Conservation (phyloP, 208 protist genomes). For the Leishmania martiniquensis region DNA sequence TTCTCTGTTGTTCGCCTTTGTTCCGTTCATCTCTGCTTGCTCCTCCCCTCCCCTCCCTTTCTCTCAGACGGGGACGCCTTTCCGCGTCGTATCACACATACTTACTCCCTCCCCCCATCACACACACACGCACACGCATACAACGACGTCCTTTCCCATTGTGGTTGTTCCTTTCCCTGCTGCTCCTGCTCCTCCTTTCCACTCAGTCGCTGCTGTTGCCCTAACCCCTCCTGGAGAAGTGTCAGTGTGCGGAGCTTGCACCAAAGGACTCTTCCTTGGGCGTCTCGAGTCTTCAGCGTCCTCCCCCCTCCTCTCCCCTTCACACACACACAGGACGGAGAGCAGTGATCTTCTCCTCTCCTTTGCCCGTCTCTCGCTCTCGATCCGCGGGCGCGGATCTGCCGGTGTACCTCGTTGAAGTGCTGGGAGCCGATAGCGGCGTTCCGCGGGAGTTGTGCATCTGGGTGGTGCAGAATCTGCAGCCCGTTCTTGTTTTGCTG, state of each 20-base stretch:
- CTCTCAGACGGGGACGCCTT: no score
- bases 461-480: background rate
- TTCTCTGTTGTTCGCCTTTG: constrained; percentile 6
- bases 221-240: background rate
- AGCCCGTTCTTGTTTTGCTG: constrained; percentile 13
- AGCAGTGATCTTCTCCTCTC: background rate
- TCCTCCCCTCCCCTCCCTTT: no score
- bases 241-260: background rate
- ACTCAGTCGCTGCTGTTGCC: background rate
- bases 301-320: background rate
- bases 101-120: no score
- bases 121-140: no score
- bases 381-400: background rate
- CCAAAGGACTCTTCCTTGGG: background rate
- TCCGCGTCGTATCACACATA: no score
- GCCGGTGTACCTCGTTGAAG: background rate
- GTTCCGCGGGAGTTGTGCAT: background rate
- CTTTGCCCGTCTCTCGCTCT: background rate
- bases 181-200: background rate
- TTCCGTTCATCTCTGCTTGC: background rate
- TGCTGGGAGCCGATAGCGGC: background rate
- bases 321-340: background rate
- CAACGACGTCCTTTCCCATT: no score
- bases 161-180: background rate
- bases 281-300: no score